phyloP scores from a whole-genome alignment of 2,329 filamentous ascomycete species.

The Aureobasidium pullulans region DNA sequence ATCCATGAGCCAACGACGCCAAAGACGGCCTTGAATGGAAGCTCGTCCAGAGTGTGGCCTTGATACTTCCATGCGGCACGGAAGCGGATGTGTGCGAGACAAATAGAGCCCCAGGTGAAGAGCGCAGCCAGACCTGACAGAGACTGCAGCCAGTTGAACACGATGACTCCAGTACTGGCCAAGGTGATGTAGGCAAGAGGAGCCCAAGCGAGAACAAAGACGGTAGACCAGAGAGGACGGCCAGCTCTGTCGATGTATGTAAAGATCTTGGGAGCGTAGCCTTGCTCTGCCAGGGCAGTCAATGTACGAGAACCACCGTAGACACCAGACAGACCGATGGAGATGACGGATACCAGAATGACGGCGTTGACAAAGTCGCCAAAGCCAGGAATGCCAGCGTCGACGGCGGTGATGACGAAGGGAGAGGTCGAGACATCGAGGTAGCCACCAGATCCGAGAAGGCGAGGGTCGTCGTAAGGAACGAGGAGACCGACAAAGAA shows the following conservation, averaged over 20 bases:
- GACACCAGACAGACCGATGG: conserved; percentile 84
- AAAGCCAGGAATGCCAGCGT: conserved; percentile 63
- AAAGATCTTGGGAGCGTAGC: conserved; percentile 49
- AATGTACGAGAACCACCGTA: conserved; percentile 89
- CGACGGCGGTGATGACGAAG: conserved; percentile 86
- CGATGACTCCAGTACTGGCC: conserved; percentile 34
- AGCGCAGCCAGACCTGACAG: conserved; percentile 66
- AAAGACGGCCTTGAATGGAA: conserved; percentile 74
- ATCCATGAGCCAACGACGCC: conserved; percentile 75
- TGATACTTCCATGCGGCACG: conserved; percentile 53
- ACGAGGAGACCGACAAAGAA: conserved; percentile 77
- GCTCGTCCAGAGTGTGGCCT: conserved; percentile 59
- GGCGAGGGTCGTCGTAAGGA: conserved; percentile 58
- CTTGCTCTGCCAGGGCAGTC: conserved; percentile 78
- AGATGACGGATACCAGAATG: conserved; percentile 82
- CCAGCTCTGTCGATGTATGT: conserved; percentile 55
- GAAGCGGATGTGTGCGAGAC: conserved; percentile 59
- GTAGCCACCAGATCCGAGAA: conserved; percentile 50
- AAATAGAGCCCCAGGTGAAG: conserved; percentile 68
- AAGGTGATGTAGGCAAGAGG: conserved; percentile 50
- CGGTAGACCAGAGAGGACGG: conserved; percentile 50
- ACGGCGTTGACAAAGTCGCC: conserved; percentile 82
- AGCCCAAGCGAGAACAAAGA: conserved; percentile 39
- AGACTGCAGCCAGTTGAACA: conserved; percentile 59
- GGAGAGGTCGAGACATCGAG: conserved; percentile 72